These are phyloP conservation scores for Geosmithia morbida DNA, from an alignment of 2,329 filamentous ascomycete genomes.

Conservation along the genomic window DNA sequence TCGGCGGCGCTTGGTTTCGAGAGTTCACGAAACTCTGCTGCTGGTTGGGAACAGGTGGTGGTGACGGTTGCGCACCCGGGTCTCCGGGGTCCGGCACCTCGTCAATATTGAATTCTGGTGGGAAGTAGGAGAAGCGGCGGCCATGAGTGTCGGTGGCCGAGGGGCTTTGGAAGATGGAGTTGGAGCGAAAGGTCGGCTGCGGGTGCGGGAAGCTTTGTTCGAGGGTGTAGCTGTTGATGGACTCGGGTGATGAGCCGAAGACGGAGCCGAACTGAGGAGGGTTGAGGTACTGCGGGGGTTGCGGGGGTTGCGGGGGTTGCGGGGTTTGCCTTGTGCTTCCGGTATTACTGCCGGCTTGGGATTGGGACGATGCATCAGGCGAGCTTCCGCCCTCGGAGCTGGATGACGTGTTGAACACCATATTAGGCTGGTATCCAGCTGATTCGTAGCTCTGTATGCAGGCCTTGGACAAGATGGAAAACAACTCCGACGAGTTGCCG, in stretches of 20 bases:
- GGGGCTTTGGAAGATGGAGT: slow-evolving; percentile 51
- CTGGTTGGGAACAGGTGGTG: slow-evolving; percentile 3
- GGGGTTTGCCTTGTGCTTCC: slow-evolving; percentile 4
- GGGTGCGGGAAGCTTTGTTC: slow-evolving; percentile 25
- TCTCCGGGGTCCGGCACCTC: slow-evolving; percentile 18
- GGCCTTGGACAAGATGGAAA: slow-evolving; percentile 63
- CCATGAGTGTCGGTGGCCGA: slow-evolving; percentile 37
- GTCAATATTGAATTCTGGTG: slow-evolving; percentile 33
- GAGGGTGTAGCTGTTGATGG: slow-evolving; percentile 30
- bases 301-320: slow-evolving; percentile 25
- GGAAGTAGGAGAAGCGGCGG: slow-evolving; percentile 48
- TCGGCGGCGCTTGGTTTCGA: slow-evolving; percentile 9
- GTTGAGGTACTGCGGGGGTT: slow-evolving; percentile 21
- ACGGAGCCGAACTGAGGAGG: slow-evolving; percentile 44
- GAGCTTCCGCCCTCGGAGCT: slow-evolving; percentile 6
- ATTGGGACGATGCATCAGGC: slow-evolving; percentile 8
- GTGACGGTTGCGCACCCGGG: slow-evolving; percentile 15
- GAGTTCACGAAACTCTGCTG: slow-evolving; percentile 5
- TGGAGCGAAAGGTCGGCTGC: slow-evolving; percentile 47
- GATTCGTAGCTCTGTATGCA: slow-evolving; percentile 70
- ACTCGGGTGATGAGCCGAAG: slow-evolving; percentile 40
- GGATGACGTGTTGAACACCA: slow-evolving; percentile 2
- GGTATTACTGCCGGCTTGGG: background rate
- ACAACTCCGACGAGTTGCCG: slow-evolving; percentile 69
- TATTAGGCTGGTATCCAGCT: slow-evolving; percentile 2